Evolutionary conservation across 2,329 filamentous ascomycete genomes (phyloP), one percentile per base, ranked within the genome.

Genomic region (Pseudocercospora crystallina): DNA sequence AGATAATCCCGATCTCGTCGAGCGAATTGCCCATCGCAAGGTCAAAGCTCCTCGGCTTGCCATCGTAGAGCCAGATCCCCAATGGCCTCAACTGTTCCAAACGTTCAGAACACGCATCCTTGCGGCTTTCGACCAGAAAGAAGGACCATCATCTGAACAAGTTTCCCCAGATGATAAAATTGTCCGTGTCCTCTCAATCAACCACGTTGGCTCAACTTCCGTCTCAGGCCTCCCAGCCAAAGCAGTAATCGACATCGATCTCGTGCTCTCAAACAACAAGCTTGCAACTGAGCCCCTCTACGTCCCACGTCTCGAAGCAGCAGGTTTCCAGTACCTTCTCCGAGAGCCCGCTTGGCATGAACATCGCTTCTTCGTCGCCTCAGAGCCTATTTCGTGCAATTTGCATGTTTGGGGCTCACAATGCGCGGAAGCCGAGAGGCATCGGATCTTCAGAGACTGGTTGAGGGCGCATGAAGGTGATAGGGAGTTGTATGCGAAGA

Each of bases 161-260:
- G 4, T 26, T 26, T 29, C 37, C 13, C 20, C 29, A 13, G 34
- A 45, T 43, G 44, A 8, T 12, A 35, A 1, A 10, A 43, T 30
- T 37, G 49, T 57, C 14, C 56, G 71, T 3, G 57, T 64, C 32
- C 54, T 69, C n/a, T 59, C 63, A 15, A 64, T 81, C 44, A 57
- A 66, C 13, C 78, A 81, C 58, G 68, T 74, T 30, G 79, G 79
- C 20, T 80, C 76, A 10, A 81, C 79, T 26, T 76, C 74, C 43
- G 68, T 81, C 5, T 75, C 76, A 0, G 66, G 64, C 7, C 70
- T 81, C 3, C 68, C 75, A 0, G 78, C 79, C 39, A 81, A 81
- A 64, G 67, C 70, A 29, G 65, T 80, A 40, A 76, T 81, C 40
- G 79, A 81, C 59, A 69, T 81, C 26, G 79, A 81, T 57, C 63